These are phyloP conservation scores for Scytalidium lignicola DNA, from an alignment of 2,329 filamentous ascomycete genomes.

Conservation along the genomic window DNA sequence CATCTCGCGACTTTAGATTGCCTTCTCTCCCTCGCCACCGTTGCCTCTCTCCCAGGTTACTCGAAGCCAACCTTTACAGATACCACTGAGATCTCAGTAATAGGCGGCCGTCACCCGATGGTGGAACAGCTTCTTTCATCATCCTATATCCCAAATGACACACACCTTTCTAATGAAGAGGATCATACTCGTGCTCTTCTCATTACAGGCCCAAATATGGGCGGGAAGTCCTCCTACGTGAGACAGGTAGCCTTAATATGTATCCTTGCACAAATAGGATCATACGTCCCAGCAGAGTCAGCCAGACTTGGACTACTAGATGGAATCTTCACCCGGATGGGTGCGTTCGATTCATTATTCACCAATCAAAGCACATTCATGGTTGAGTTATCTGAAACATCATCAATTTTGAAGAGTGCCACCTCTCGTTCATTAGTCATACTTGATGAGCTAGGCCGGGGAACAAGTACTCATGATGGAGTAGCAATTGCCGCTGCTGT, in stretches of 20 bases:
- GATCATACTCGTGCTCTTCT: conserved; percentile 56
- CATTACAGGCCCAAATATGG: conserved; percentile 97
- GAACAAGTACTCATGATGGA: conserved; percentile 92
- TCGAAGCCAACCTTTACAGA: conserved; percentile 65
- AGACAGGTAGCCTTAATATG: conserved; percentile 85
- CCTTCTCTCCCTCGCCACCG: conserved; percentile 76
- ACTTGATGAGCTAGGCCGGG: conserved; percentile 88
- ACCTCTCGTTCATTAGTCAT: conserved; percentile 82
- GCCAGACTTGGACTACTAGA: conserved; percentile 78
- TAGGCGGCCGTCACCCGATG: conserved; percentile 84
- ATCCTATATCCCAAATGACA: conserved; percentile 87
- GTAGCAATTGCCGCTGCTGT: conserved; percentile 94
- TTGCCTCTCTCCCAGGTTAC: conserved; percentile 85
- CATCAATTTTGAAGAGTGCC: conserved; percentile 83
- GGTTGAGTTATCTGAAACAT: conserved; percentile 93
- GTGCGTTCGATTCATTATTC: conserved; percentile 93
- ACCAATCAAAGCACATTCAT: conserved; percentile 95
- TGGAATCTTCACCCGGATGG: conserved; percentile 90
- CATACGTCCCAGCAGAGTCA: conserved; percentile 78
- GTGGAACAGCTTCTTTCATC: conserved; percentile 85
- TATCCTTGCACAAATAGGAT: conserved; percentile 92
- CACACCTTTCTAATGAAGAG: conserved; percentile 60
- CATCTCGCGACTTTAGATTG: conserved; percentile 85
- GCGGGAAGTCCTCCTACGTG: conserved; percentile 96
- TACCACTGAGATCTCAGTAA: conserved; percentile 62